Base-by-base conservation (phyloP, 176 grass and related monocot genomes). In the Guadua angustifolia region DNA sequence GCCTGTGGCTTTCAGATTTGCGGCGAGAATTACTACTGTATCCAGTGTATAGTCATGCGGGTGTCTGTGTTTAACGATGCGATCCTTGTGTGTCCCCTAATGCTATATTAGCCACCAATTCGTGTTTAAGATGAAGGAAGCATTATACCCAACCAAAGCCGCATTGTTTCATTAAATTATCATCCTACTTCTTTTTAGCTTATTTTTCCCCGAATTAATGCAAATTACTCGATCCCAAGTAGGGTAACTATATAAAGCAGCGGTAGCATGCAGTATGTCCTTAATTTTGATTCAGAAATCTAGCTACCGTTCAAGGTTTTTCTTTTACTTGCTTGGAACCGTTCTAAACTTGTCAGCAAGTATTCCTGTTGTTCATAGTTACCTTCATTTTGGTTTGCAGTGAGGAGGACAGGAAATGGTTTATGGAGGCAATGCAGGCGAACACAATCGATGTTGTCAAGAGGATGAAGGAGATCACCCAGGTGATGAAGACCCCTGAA, bases 401-500 rank as follows among this genome's bases (percentile, higher is more conserved):
- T 6, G 96, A 99, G 58, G 93, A 95, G 83, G 96, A 99, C 49
- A 89, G 83, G 65, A 94, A 79, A 85, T 99, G 96, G 96, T 99
- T 99, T 55, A 88, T 91, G 88, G 93, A 99, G 73, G 93, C 96
- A 7, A 95, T 99, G 96, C 93, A 94, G 78, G 80, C 73, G 2
- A 94, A 95, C 35, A 95, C 89, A 0, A 2, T 99, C 0, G 93
- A 99, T 77, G 93, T 95, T 0, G 75, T 99, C 2, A 82, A 88
- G 81, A 87, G 96, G 69, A 99, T 95, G 96, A 94, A 99, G 78
- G 93, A 99, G 85, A 99, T 99, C 11, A 90, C 88, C 5, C 89
- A 82, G 47, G 96, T 99, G 72, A 95, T 99, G 96, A 90, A 61
- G 76, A 99, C 96, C 70, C 96, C 96, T 5, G 89, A 94, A 46